Evolutionary conservation across 1,284 basidiomycete species (phyloP), one percentile per base, ranked within the genome.

Genomic region (Pterula multifida): DNA sequence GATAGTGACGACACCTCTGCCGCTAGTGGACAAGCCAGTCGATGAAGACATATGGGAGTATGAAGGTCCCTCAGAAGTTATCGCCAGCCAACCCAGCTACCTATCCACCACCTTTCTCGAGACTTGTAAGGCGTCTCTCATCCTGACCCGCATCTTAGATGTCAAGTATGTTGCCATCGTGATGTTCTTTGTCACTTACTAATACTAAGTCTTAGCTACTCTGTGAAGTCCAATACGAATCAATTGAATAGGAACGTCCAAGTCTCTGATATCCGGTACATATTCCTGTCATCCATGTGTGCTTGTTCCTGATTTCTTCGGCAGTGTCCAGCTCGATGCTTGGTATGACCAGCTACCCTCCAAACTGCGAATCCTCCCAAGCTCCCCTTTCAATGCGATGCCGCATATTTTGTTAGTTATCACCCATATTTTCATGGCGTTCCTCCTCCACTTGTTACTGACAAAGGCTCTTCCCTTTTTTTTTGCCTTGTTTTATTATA

Each of bases 381-480:
- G 39, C 39, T 42, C 39, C 9, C 39, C 39, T 19, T 42, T 42
- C 39, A 42, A 42, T 17, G 39, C 39, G n/a, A 36, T 46, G 32
- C 26, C 25, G 25, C 47, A 19, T 36, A 15, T 32, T 6, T 15
- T 45, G 45, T 25, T 15, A 17, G 48, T 45, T 24, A 42, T 28
- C 13, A 56, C 11, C 32, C n/a, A n/a, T 35, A 35, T 35, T 35
- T 35, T n/a, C 9, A 11, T 35, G 11, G n/a, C n/a, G 32, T 35
- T 9, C 32, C n/a, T n/a, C 11, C 32, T 9, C n/a, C 19, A 26
- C 24, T 9, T 26, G 52, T 53, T 49, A 28, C 42, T 9, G 36
- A 21, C 44, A 42, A 39, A 50, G 26, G 45, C 11, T 15, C 15
- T 45, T 39, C 26, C 49, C 48, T 51, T 36, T 11, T 17, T n/a